Base-by-base conservation (phyloP, 768 basidiomycete genomes). In the Tulasnella sp. region DNA sequence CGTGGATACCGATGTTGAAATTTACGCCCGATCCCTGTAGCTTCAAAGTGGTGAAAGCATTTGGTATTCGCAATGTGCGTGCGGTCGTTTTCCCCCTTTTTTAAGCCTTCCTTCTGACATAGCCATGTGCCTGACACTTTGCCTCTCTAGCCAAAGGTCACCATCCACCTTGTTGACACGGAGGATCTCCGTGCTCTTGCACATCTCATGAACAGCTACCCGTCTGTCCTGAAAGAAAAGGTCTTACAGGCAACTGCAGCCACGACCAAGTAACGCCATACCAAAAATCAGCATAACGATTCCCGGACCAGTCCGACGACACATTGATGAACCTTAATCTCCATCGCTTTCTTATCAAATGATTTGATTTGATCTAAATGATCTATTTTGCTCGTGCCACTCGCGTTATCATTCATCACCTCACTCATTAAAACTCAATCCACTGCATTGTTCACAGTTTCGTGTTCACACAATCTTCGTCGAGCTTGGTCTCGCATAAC, bases 171-270 rank as follows among this genome's bases (percentile, higher is more conserved):
- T 8, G 73, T 94, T 61, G 89, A 93, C 66, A 77, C 84, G 65
- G 92, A 92, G 60, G 91, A 94, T 66, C 77, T 93, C 22, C 80
- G 85, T 44, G 75, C 88, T 3, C 77, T 93, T 49, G 85, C 87
- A 4, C 87, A 90, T 68, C 77, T 93, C 44, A 83, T 89, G 83
- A 87, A 90, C 69, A 87, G 87, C 68, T 92, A 88, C 69, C 85
- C 87, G 10, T 72, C 80, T 7, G 78, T 91, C 1, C 75, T 92
- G 60, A 91, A 86, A 72, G 87, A 89, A 69, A 92, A 91, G 72
- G 70, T 66, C 42, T 42, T 42, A 10, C 54, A 56, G 25, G 54
- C 54, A n/a, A 43, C 54, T 15, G 54, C 54, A 19, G 54, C 54
- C 42, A 56, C 54, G 10, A 24, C 54, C 38, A 56, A 56, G 42